phyloP scores from a whole-genome alignment of 306 rosid species.

The Rubus idaeus region DNA sequence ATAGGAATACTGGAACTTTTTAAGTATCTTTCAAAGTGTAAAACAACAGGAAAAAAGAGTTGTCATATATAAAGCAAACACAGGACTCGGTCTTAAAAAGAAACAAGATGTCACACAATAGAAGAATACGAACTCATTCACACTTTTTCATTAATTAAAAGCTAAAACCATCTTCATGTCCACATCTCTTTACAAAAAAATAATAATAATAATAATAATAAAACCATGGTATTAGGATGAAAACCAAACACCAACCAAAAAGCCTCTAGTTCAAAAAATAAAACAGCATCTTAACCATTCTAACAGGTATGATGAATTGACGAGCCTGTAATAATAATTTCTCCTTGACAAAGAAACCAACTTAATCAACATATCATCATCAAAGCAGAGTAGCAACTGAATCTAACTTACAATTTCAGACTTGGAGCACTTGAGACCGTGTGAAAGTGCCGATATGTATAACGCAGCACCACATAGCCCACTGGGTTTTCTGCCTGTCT shows the following conservation, averaged over 20 bases:
- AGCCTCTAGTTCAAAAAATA: background rate
- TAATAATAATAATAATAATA: background rate
- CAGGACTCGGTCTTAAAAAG: background rate
- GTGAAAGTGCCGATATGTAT: conserved; percentile 77
- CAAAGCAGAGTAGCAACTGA: conserved; percentile 18
- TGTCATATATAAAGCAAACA: background rate
- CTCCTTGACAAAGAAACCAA: background rate
- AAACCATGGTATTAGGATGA: background rate
- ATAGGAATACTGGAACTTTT: background rate
- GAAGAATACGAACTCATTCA: background rate
- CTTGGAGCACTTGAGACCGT: conserved; percentile 68
- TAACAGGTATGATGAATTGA: background rate
- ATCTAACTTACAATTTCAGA: conserved; percentile 71
- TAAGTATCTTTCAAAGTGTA: background rate
- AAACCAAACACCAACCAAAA: background rate
- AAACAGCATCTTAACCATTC: conserved; percentile 11
- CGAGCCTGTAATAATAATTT: background rate
- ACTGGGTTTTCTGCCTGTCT: conserved; percentile 94
- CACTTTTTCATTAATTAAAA: background rate
- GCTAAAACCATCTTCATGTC: background rate
- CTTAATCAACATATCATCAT: conserved; percentile 8
- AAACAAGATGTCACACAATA: background rate
- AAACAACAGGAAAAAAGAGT: background rate
- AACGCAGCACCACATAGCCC: conserved; percentile 91
- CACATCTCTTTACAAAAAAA: background rate